Conservation (phyloP, 108 stramenopile species). For the Pseudonitzschia pungens region DNA sequence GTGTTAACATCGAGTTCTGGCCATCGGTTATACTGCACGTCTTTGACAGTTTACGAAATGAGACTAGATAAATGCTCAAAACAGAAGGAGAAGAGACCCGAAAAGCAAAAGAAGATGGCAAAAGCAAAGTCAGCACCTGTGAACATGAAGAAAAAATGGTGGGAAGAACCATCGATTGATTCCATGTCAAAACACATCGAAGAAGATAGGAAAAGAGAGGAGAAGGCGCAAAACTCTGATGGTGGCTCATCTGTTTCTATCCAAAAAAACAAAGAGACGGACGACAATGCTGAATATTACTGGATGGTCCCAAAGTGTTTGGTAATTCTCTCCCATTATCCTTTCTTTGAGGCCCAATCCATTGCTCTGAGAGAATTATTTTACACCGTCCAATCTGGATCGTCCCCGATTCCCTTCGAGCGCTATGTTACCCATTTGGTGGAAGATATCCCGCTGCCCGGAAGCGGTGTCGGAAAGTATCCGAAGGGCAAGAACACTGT, state of each 20-base stretch:
- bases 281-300: constrained; percentile 24
- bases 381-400: constrained; percentile 52
- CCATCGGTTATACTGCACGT: constrained; percentile 65
- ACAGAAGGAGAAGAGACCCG: not conserved
- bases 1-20: constrained; percentile 75
- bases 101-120: not conserved
- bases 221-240: not conserved
- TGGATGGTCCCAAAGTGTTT: constrained; percentile 71
- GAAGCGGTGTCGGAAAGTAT: constrained; percentile 21
- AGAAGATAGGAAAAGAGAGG: not conserved
- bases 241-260: too few species aligned
- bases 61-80: constrained; percentile 9
- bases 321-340: constrained; percentile 85
- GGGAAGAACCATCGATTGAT: not conserved
- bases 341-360: constrained; percentile 76
- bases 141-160: not conserved
- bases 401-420: constrained; percentile 80
- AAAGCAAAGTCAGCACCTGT: not conserved
- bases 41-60: constrained; percentile 58
- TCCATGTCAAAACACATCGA: constrained; percentile 3
- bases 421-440: constrained; percentile 87
- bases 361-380: constrained; percentile 75
- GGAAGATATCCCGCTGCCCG: constrained; percentile 79
- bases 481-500: constrained; percentile 9
- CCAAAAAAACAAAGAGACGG: not conserved